Conservation (phyloP, 2,329 filamentous ascomycete genomes). For the Ramularia collo-cygni region DNA sequence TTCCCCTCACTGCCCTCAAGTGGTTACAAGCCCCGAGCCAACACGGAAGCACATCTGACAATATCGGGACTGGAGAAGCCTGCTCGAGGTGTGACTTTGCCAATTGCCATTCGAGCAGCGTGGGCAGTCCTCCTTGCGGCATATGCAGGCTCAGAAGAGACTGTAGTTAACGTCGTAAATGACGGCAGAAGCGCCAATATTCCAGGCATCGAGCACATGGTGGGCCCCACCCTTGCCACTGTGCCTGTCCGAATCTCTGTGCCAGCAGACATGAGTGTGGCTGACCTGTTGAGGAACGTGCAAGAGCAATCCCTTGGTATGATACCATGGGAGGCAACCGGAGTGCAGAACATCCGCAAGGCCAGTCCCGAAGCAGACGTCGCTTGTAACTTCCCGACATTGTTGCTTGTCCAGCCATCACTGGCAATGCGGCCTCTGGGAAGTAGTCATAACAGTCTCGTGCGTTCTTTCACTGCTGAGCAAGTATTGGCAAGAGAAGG, state of each 20-base stretch:
- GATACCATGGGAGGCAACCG: conserved; percentile 28
- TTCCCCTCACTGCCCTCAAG: conserved; percentile 29
- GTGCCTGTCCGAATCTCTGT: conserved; percentile 32
- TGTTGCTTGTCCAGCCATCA: too few relatives aligned
- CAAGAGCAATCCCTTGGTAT: conserved; percentile 4
- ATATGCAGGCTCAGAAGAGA: conserved; percentile 6
- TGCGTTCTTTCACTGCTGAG: too few relatives aligned
- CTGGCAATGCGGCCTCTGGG: too few relatives aligned
- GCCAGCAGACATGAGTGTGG: not conserved
- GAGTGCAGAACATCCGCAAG: conserved; percentile 32
- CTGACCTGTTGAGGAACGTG: not conserved
- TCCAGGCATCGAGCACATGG: conserved; percentile 6
- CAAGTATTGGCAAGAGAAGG: too few relatives aligned
- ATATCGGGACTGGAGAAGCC: conserved; percentile 8
- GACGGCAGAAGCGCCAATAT: conserved; percentile 26
- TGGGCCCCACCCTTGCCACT: conserved; percentile 34
- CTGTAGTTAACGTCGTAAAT: conserved; percentile 8
- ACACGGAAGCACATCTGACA: conserved; percentile 21
- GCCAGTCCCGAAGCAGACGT: conserved; percentile 47
- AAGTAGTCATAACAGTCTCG: too few relatives aligned
- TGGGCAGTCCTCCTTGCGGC: conserved; percentile 8
- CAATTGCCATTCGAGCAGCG: conserved; percentile 9
- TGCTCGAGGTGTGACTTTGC: conserved; percentile 6
- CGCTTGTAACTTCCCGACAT: too few relatives aligned
- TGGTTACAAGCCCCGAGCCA: conserved; percentile 17